Evolutionary conservation across 306 rosid genomes (phyloP).

Genomic region (Lathyrus oleraceus): DNA sequence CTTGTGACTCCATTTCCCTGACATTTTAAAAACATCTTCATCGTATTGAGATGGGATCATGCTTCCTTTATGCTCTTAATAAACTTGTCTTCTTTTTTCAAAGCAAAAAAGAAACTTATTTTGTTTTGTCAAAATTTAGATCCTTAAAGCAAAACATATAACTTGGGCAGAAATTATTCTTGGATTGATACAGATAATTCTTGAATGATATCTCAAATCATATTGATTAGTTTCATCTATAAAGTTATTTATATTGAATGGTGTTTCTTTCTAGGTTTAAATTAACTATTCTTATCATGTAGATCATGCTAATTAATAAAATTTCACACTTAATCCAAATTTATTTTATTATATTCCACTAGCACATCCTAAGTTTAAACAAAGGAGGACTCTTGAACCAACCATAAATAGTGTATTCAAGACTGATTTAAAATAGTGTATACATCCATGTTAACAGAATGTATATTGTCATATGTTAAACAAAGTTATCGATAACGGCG

Average conservation of each 20-base stretch:
- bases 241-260: neutral
- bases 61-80: neutral
- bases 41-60: constrained; percentile 5
- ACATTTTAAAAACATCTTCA: neutral
- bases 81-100: neutral
- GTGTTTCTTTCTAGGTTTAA: neutral
- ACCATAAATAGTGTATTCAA: neutral
- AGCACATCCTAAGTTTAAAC: neutral
- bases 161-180: no score
- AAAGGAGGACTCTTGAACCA: neutral
- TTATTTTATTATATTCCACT: neutral
- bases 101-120: neutral
- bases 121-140: constrained; percentile 6
- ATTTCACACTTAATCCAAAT: neutral
- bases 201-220: constrained; percentile 9
- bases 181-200: neutral
- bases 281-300: neutral
- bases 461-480: no score
- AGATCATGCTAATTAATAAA: neutral
- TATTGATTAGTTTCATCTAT: neutral
- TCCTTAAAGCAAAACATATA: neutral
- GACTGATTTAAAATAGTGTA: neutral
- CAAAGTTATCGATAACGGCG: no score
- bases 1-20: constrained; percentile 19
- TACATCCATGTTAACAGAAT: no score